Conservation (phyloP, 306 rosid genomes). For the Parietaria judaica region DNA sequence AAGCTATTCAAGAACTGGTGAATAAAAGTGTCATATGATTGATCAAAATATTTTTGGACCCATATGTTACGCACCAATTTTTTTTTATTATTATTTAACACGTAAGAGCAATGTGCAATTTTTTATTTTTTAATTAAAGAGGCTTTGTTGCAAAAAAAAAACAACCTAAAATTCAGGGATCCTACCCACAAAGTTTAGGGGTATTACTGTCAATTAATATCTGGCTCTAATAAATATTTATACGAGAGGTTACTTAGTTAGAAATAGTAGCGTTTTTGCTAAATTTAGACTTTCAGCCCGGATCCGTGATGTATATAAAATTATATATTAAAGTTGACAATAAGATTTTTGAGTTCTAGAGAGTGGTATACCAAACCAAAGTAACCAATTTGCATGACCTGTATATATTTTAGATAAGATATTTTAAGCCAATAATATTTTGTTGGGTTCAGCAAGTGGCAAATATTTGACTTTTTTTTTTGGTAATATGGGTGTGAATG, state of each 20-base stretch:
- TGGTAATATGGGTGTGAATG: conserved; percentile 4
- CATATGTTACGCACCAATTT: too few relatives aligned
- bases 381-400: conserved; percentile 19
- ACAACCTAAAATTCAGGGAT: too few relatives aligned
- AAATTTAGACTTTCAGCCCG: conserved; percentile 20
- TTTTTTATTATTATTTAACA: too few relatives aligned
- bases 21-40: too few relatives aligned
- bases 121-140: too few relatives aligned
- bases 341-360: background rate
- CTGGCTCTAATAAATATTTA: background rate
- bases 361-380: background rate
- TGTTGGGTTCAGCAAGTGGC: conserved; percentile 22
- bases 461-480: conserved; percentile 18
- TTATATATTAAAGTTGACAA: conserved; percentile 3
- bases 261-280: conserved; percentile 6
- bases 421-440: conserved; percentile 6
- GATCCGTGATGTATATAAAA: conserved; percentile 8
- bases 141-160: too few relatives aligned
- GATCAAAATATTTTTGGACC: too few relatives aligned
- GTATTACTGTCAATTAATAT: too few relatives aligned
- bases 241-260: background rate
- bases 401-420: conserved; percentile 12
- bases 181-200: too few relatives aligned
- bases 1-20: too few relatives aligned
- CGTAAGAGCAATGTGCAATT: too few relatives aligned